Conservation (phyloP, 495 filamentous ascomycete genomes). For the Penicillium longicatenatum region DNA sequence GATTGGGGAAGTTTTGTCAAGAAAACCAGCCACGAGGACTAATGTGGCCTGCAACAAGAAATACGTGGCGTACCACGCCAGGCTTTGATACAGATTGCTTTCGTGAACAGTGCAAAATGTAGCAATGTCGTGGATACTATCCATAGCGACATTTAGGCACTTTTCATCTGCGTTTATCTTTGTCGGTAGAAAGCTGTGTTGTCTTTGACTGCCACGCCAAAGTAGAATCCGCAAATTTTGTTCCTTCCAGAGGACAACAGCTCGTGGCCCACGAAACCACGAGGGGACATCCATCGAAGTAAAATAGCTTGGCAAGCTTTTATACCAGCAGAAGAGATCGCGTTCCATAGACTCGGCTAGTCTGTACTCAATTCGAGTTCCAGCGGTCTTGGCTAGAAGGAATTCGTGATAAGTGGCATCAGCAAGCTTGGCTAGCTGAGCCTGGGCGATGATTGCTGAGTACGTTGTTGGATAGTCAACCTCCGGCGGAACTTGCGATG, state of each 20-base stretch:
- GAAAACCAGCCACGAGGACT: not conserved
- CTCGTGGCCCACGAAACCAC: slow-evolving; percentile 27
- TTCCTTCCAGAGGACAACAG: slow-evolving; percentile 27
- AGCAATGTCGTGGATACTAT: slow-evolving; percentile 10
- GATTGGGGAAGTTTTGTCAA: not conserved
- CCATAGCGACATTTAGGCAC: slow-evolving; percentile 7
- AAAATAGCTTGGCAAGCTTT: slow-evolving; percentile 28
- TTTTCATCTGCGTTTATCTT: slow-evolving; percentile 1
- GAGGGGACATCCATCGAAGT: slow-evolving; percentile 10
- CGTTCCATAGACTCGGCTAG: slow-evolving; percentile 10
- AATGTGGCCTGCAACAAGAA: slow-evolving; percentile 7
- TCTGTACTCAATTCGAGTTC: slow-evolving; percentile 11
- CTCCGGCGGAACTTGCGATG: slow-evolving; percentile 8
- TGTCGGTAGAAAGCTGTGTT: slow-evolving; percentile 1
- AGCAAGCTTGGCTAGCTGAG: slow-evolving; percentile 20
- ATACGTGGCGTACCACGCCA: slow-evolving; percentile 11
- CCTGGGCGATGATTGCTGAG: slow-evolving; percentile 26
- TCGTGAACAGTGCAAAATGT: slow-evolving; percentile 6
- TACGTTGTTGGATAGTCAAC: slow-evolving; percentile 21
- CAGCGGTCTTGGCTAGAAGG: slow-evolving; percentile 10
- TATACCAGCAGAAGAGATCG: slow-evolving; percentile 19
- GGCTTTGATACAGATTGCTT: not conserved
- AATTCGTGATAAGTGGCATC: slow-evolving; percentile 23
- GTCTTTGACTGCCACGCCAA: slow-evolving; percentile 27
- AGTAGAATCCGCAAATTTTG: slow-evolving; percentile 31